phyloP scores from a whole-genome alignment of 768 basidiomycete genomes.

The Pleurotus djamor region DNA sequence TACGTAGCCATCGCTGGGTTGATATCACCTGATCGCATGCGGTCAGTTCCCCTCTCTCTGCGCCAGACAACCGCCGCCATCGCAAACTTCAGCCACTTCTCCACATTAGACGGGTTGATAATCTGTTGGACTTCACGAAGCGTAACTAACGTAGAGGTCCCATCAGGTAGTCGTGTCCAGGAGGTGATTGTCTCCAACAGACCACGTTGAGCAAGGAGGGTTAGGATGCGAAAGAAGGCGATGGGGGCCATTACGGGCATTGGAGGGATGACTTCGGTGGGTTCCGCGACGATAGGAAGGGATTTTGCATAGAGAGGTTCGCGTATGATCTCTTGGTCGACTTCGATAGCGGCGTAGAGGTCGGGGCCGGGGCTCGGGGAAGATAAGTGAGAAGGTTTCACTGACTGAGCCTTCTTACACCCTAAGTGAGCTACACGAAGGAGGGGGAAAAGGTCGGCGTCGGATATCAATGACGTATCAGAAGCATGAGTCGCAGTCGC shows the following conservation, averaged over 20 bases:
- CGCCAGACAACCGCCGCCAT: conserved; percentile 15
- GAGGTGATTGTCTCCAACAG: conserved; percentile 15
- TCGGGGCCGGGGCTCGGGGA: too few species aligned
- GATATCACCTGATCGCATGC: conserved; percentile 7
- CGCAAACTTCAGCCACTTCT: conserved; percentile 16
- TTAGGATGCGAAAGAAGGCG: conserved; percentile 21
- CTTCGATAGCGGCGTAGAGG: conserved; percentile 4
- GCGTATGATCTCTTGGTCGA: too few species aligned
- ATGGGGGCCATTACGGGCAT: conserved; percentile 17
- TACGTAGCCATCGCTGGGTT: conserved; percentile 20
- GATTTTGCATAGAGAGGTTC: not conserved
- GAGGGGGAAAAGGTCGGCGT: conserved; percentile 20
- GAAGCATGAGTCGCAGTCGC: conserved; percentile 17
- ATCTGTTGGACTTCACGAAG: conserved; percentile 22
- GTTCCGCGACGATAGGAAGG: not conserved
- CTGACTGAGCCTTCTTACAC: conserved; percentile 13
- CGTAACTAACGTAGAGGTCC: conserved; percentile 12
- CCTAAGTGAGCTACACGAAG: conserved; percentile 20
- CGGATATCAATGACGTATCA: conserved; percentile 12
- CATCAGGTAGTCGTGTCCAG: conserved; percentile 18
- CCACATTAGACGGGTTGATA: conserved; percentile 16
- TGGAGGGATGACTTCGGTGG: too few species aligned
- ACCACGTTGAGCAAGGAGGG: conserved; percentile 24
- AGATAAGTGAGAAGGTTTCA: not conserved
- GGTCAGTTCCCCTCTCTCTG: conserved; percentile 18